phyloP scores from a whole-genome alignment of 164 flowering plant species.

The Taxillus chinensis region DNA sequence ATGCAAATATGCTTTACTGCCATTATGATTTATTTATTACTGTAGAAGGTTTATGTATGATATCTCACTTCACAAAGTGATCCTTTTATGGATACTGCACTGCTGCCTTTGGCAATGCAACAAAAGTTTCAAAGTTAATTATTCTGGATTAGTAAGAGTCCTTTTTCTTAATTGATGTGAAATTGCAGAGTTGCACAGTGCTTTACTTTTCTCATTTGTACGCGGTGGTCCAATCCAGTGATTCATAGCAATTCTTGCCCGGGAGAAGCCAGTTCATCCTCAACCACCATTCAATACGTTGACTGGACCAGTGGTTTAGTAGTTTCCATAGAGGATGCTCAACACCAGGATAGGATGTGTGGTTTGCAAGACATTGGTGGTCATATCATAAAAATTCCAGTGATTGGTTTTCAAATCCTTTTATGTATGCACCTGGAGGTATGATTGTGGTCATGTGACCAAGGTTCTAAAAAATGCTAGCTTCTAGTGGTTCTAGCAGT shows the following conservation, averaged over 20 bases:
- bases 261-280: conserved; percentile 44
- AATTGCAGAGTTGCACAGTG: conserved; percentile 76
- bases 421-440: conserved; percentile 93
- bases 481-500: background rate
- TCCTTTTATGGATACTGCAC: too few relatives aligned
- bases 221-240: conserved; percentile 85
- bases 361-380: conserved; percentile 77
- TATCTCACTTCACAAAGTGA: too few relatives aligned
- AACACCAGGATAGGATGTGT: conserved; percentile 40
- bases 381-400: conserved; percentile 82
- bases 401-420: conserved; percentile 61
- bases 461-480: background rate
- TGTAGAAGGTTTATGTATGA: too few relatives aligned
- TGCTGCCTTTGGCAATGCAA: background rate
- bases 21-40: too few relatives aligned
- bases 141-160: background rate
- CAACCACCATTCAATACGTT: conserved; percentile 46
- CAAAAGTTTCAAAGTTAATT: background rate
- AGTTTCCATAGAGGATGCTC: conserved; percentile 52
- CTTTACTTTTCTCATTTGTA: conserved; percentile 91
- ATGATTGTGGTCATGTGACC: background rate
- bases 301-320: conserved; percentile 68
- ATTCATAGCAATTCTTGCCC: conserved; percentile 50
- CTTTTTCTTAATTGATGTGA: background rate
- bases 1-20: conserved; percentile 7